Base-by-base conservation (phyloP, 2,329 filamentous ascomycete species). In the Monilinia laxa region DNA sequence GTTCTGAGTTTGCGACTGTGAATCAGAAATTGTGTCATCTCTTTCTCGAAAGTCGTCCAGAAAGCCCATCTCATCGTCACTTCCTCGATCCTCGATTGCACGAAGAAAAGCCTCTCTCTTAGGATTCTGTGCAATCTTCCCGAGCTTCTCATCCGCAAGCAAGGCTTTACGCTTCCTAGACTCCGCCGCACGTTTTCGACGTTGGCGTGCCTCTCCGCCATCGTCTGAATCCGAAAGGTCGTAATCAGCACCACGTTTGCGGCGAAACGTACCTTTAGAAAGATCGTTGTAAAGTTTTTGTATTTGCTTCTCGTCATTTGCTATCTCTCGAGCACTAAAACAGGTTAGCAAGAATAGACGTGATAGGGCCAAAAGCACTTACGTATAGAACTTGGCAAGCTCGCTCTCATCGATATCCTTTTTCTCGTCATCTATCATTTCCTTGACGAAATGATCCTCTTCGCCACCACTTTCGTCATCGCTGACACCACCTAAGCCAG, bases 211-310 rank as follows among this genome's bases (percentile, higher is more conserved):
- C 73, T 94, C 91, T 23, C 90, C 87, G 70, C 90, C 92, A 72
- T 97, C 94, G 71, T 97, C 94, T 2, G 92, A 94, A 76, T 98
- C 95, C 6, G 92, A 93, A 28, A 96, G 85, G 73, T 94, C 91
- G 70, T 93, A 89, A 73, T 93, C 90, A 76, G 91, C 84, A 69
- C 89, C 90, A 75, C 86, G 88, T 76, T 96, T 94, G 69, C 92
- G 89, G 14, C 93, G 90, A 60, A 99, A 84, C 77, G 88, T 90
- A 62, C 95, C 95, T 16, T 90, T 96, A 5, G 92, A 95, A 73
- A 99, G 90, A 75, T 98, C 94, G 73, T 91, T 93, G 83, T 95
- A 92, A 62, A 99, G 85, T 80, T 95, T 95, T 73, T 93, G 90
- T 18, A 97, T 90, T 71, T 91, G 87, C 73, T 94, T 92, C 77